Evolutionary conservation across 257 asterid genomes (phyloP), one percentile per base, ranked within the genome.

Genomic region (Solanum stenotomum): DNA sequence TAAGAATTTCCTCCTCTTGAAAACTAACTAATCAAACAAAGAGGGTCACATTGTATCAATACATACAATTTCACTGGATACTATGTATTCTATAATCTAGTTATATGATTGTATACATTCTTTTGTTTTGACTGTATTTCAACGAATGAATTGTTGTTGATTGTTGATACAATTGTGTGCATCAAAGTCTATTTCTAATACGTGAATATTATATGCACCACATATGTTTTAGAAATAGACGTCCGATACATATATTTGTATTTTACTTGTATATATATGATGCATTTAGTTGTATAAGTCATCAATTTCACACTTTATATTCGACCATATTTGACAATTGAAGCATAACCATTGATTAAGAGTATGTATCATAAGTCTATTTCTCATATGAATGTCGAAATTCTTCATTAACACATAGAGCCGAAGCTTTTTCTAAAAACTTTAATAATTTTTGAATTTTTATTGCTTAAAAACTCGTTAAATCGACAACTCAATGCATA

Each of bases 341-440:
- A 22, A 59, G 2, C 68, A 59, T 20, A 3, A 59, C 4, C 67
- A 59, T 59, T 59, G 27, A 20, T 59, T 59, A 1, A 59, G 11
- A 8, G n/a, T 0, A 20, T 59, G 5, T 59, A 59, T 8, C 27
- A 59, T 59, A 59, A 8, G 68, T 59, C 11, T 8, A 9, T 22
- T 59, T 59, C 68, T 59, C 27, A 8, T 22, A 59, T 8, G 2
- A 59, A 22, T 0, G 1, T 22, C 2, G 0, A 20, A 59, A 59
- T 20, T 59, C 27, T 59, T 8, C 27, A 22, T 59, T 0, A 22
- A 59, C 10, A 20, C 5, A 59, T 20, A 59, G 1, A 59, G 5
- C 5, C 27, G 0, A 59, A 59, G 12, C 0, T 8, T 22, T 59
- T 59, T 59, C 2, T 8, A 22, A 8, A 59, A 59, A 59, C 12